Percentiles rank a stretch among this genome's conserved stretches.
phyloP scores from a whole-genome alignment of 2,329 filamentous ascomycete species.

The Sporothrix pseudoabietina region DNA sequence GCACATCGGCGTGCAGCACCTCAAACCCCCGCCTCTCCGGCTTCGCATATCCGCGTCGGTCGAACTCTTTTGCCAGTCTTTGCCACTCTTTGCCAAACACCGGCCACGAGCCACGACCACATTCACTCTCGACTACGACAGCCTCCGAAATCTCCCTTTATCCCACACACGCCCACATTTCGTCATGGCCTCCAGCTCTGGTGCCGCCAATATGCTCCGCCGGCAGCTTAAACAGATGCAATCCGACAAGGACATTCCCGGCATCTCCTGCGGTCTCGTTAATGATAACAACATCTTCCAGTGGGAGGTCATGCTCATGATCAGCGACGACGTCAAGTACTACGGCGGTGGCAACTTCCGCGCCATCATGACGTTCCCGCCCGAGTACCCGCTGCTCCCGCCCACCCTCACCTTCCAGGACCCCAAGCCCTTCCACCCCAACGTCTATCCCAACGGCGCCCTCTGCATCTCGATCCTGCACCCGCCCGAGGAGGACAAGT shows the following conservation, averaged over 20 bases:
- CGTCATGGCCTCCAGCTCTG: conserved; percentile 30
- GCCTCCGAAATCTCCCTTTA: not conserved
- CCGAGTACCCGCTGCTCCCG: conserved; percentile 82
- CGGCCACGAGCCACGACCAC: not conserved
- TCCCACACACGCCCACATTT: not conserved
- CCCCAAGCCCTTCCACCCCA: conserved; percentile 88
- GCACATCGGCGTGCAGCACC: not conserved
- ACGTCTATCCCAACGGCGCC: conserved; percentile 83
- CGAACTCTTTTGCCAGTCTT: not conserved
- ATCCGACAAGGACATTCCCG: conserved; percentile 83
- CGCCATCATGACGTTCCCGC: conserved; percentile 79
- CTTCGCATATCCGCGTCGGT: not conserved
- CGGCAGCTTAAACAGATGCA: conserved; percentile 95
- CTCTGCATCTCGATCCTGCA: conserved; percentile 98
- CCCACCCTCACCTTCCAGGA: conserved; percentile 85
- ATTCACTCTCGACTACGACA: not conserved
- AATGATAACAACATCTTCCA: conserved; percentile 87
- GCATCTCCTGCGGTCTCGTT: conserved; percentile 88
- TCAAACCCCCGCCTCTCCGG: not conserved
- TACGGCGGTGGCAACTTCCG: conserved; percentile 95
- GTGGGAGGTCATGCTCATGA: conserved; percentile 99
- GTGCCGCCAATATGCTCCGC: conserved; percentile 67
- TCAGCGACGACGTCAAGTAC: conserved; percentile 88
- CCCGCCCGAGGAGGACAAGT: conserved; percentile 89
- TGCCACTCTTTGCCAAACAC: not conserved